Base-by-base conservation (phyloP, 2,329 filamentous ascomycete species). In the Cercospora beticola region DNA sequence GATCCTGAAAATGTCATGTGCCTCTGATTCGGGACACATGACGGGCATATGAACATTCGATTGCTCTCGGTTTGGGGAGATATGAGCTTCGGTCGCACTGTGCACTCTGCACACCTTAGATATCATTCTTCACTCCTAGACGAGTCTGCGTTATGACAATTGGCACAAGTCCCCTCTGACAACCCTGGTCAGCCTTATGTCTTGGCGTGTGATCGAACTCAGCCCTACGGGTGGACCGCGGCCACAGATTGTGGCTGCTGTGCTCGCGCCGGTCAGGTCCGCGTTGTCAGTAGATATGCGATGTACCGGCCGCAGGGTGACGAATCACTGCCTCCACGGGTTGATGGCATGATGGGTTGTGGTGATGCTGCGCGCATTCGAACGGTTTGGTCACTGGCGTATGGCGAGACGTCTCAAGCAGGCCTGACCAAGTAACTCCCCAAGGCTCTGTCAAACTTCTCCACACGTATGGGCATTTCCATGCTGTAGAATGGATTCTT, bases 401-500 rank as follows among this genome's bases (percentile, higher is more conserved):
- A 21, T 21, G n/a, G 61, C 21, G 54, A 26, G 21, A n/a, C 49
- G 21, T 14, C n/a, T 71, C 68, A 74, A 14, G 72, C 71, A 26
- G 78, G 78, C 66, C 78, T 70, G 52, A 78, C 74, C 58, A 79
- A 66, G 73, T 79, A 79, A 28, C 70, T 73, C 10, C 71, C 76
- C 65, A 79, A 59, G 23, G 76, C 92, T 75, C 94, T 86, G 80
- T 99, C 95, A 83, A 97, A 99, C 75, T 93, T 91, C 78, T 98
- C 95, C 81, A 95, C 97, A 70, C 95, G 86, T 64, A 99, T 89
- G 6, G 95, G 95, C 94, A 98, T 99, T 83, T 99, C 95, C 67
- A 97, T 85, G 77, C 95, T 94, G 82, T 98, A 98, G 78, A 99
- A 99, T 0, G 95, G 95, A 80, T 99, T 99, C 86, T 98, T 99